Percentiles rank a stretch among this genome's conserved stretches.
Evolutionary conservation across 768 basidiomycete genomes (phyloP).

Genomic region (Jaapia argillacea): DNA sequence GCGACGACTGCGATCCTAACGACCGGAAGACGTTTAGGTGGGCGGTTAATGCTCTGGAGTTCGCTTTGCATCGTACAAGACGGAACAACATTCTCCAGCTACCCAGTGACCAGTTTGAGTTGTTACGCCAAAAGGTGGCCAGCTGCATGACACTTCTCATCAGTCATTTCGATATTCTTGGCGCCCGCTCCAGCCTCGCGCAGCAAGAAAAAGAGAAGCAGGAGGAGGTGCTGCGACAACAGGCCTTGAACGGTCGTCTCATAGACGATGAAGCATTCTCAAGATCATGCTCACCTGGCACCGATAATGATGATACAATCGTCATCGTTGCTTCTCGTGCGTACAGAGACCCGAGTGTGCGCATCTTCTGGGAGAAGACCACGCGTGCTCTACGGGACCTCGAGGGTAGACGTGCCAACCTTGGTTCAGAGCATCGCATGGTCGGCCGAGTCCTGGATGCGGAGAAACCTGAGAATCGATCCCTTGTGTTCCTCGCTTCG

Average conservation of each 20-base stretch:
- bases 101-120: conserved; percentile 80
- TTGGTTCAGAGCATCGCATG: conserved; percentile 61
- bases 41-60: conserved; percentile 95
- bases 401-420: conserved; percentile 50
- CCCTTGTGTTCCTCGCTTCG: conserved; percentile 88
- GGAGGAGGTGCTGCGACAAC: conserved; percentile 48
- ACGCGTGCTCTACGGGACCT: conserved; percentile 48
- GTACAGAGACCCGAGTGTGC: conserved; percentile 54
- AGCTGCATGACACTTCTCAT: conserved; percentile 96
- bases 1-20: conserved; percentile 93
- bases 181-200: conserved; percentile 80
- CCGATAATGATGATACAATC: conserved; percentile 22
- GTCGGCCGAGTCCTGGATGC: conserved; percentile 89
- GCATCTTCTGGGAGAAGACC: conserved; percentile 68
- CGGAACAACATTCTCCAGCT: conserved; percentile 86
- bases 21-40: conserved; percentile 96
- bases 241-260: conserved; percentile 33
- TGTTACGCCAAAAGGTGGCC: conserved; percentile 85
- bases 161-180: conserved; percentile 95
- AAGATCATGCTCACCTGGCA: conserved; percentile 24
- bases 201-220: conserved; percentile 84
- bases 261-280: conserved; percentile 44
- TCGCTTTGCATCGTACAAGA: conserved; percentile 78
- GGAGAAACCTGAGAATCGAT: conserved; percentile 90
- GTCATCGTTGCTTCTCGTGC: conserved; percentile 22